Evolutionary conservation across 2,329 filamentous ascomycete genomes (phyloP).

Genomic region (Rhynchosporium agropyri): DNA sequence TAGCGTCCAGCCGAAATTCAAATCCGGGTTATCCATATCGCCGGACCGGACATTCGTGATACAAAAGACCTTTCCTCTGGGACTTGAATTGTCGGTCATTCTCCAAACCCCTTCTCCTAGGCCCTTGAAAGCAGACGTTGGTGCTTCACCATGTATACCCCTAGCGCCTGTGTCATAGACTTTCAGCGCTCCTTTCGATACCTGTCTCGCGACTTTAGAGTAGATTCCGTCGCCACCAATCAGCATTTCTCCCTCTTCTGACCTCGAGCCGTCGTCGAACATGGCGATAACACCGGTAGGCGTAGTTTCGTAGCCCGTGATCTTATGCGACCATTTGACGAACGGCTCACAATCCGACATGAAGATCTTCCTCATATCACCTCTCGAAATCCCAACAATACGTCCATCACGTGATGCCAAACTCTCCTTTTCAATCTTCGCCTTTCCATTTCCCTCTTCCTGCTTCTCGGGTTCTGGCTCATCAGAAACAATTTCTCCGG

Average conservation of each 20-base stretch:
- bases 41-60: constrained; percentile 66
- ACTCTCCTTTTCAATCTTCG: constrained; percentile 29
- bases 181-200: constrained; percentile 59
- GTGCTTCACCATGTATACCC: constrained; percentile 67
- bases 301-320: constrained; percentile 61
- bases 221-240: constrained; percentile 66
- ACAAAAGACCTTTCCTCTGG: constrained; percentile 52
- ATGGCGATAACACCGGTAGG: constrained; percentile 55
- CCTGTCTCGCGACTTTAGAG: constrained; percentile 61
- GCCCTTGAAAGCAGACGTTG: constrained; percentile 60
- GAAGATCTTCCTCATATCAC: constrained; percentile 64
- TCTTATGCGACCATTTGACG: constrained; percentile 58
- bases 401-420: constrained; percentile 58
- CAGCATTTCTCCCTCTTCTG: constrained; percentile 59
- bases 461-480: constrained; percentile 26
- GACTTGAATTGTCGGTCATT: constrained; percentile 52
- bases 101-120: constrained; percentile 66
- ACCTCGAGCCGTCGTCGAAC: constrained; percentile 63
- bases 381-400: constrained; percentile 62
- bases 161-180: constrained; percentile 65
- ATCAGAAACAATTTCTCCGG: constrained; percentile 48
- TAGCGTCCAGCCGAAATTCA: constrained; percentile 68
- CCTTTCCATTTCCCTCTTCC: constrained; percentile 36
- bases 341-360: constrained; percentile 56
- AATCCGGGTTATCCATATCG: constrained; percentile 59